These are phyloP conservation scores for Xylaria sp. DNA, from an alignment of 495 filamentous ascomycete species.

Conservation along the genomic window DNA sequence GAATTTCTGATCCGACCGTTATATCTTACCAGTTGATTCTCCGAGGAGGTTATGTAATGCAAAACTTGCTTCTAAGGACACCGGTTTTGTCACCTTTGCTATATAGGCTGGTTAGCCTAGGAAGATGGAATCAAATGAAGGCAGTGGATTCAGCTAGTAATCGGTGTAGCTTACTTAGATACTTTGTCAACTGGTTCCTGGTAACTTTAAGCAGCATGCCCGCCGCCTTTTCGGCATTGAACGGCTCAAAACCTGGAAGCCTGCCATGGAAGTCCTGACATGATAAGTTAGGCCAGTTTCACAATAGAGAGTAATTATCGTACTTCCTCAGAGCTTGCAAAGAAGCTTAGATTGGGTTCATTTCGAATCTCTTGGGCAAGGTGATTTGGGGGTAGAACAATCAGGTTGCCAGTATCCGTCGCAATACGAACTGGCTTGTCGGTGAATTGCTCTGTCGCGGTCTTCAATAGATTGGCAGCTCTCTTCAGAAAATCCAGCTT, in stretches of 20 bases:
- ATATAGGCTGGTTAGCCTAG: neutral
- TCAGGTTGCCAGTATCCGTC: slow-evolving; percentile 37
- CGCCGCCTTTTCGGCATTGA: slow-evolving; percentile 35
- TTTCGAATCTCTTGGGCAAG: slow-evolving; percentile 60
- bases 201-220: slow-evolving; percentile 45
- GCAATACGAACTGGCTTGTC: slow-evolving; percentile 25
- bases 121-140: slow-evolving; percentile 21
- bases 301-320: slow-evolving; percentile 32
- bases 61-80: slow-evolving; percentile 52
- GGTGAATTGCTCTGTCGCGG: neutral
- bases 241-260: slow-evolving; percentile 58
- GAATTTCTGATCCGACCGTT: neutral
- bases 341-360: slow-evolving; percentile 47
- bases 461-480: slow-evolving; percentile 19
- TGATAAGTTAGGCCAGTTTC: neutral
- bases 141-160: neutral
- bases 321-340: slow-evolving; percentile 13
- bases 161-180: slow-evolving; percentile 45
- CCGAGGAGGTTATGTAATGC: slow-evolving; percentile 47
- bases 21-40: slow-evolving; percentile 26
- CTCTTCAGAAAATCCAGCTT: slow-evolving; percentile 15
- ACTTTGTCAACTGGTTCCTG: slow-evolving; percentile 56
- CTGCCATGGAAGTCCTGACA: slow-evolving; percentile 51
- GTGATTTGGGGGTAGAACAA: slow-evolving; percentile 52
- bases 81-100: slow-evolving; percentile 40